Conservation (phyloP, 495 filamentous ascomycete species). For the Ascodesmis nigricans region DNA sequence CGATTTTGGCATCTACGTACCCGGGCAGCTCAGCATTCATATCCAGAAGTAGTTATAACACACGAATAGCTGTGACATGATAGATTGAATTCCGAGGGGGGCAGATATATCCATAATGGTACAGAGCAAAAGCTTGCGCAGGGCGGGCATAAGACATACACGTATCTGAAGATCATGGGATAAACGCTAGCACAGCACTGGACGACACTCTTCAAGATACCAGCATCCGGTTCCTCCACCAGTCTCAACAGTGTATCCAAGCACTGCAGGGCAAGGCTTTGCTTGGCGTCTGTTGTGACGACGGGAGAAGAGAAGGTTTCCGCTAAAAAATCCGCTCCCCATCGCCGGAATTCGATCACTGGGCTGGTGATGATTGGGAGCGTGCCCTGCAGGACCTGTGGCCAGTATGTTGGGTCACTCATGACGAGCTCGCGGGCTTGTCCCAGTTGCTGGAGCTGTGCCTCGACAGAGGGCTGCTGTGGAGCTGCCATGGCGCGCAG, state of each 20-base stretch:
- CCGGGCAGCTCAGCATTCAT: too few species aligned
- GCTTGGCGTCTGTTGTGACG: conserved; percentile 49
- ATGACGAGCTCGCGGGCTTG: conserved; percentile 72
- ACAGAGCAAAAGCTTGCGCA: neutral
- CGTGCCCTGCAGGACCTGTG: conserved; percentile 70
- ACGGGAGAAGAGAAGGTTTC: conserved; percentile 83
- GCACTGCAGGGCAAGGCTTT: conserved; percentile 44
- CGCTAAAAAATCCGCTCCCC: conserved; percentile 89
- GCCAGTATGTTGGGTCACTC: conserved; percentile 61
- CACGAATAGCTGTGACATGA: too few species aligned
- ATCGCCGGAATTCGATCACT: conserved; percentile 66
- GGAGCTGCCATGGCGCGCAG: conserved; percentile 2
- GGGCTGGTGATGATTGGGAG: conserved; percentile 61
- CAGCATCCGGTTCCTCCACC: conserved; percentile 51
- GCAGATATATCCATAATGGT: neutral
- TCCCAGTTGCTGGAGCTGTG: conserved; percentile 66
- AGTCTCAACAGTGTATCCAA: conserved; percentile 53
- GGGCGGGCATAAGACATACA: conserved; percentile 54
- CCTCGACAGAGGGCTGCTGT: conserved; percentile 33
- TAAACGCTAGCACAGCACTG: conserved; percentile 79
- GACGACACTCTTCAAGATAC: conserved; percentile 59
- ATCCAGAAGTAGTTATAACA: too few species aligned
- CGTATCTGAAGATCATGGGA: conserved; percentile 71
- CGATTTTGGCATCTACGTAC: conserved; percentile 55
- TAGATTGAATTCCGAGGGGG: neutral